Evolutionary conservation across 2,329 filamentous ascomycete genomes (phyloP).

Genomic region (Chrysoporthe deuterocubensis): DNA sequence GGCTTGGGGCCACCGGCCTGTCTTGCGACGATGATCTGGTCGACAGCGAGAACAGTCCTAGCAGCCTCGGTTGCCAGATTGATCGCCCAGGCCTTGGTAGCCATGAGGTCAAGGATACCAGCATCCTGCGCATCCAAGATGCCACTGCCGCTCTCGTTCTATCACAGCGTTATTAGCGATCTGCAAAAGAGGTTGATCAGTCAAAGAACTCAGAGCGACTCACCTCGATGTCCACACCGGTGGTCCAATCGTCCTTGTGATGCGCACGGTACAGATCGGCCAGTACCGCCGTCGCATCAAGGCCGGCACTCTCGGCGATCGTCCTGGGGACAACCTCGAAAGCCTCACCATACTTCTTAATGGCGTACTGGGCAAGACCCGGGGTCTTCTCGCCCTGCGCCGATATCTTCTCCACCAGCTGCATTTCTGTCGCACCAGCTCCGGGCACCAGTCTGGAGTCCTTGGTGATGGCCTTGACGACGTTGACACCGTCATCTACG

Average conservation of each 20-base stretch:
- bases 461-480: conserved; percentile 96
- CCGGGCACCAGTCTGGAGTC: conserved; percentile 91
- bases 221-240: conserved; percentile 92
- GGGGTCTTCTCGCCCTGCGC: conserved; percentile 90
- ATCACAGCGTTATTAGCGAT: conserved; percentile 32
- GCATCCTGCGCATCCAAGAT: conserved; percentile 84
- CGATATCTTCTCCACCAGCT: conserved; percentile 90
- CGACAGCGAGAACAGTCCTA: conserved; percentile 90
- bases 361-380: conserved; percentile 92
- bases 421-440: conserved; percentile 91
- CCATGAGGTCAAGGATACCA: conserved; percentile 89
- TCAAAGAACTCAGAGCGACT: conserved; percentile 29
- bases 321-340: conserved; percentile 97
- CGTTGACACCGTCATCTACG: conserved; percentile 97
- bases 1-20: conserved; percentile 98
- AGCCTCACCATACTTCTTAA: conserved; percentile 95
- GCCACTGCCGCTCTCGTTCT: conserved; percentile 79
- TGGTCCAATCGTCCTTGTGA: conserved; percentile 83
- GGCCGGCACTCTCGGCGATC: conserved; percentile 89
- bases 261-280: conserved; percentile 93
- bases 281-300: conserved; percentile 96
- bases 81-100: conserved; percentile 95
- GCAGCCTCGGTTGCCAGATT: conserved; percentile 95
- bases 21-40: conserved; percentile 98
- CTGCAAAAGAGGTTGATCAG: neutral